phyloP scores from a whole-genome alignment of 108 stramenopile species.

The Cyclotella baltica region DNA sequence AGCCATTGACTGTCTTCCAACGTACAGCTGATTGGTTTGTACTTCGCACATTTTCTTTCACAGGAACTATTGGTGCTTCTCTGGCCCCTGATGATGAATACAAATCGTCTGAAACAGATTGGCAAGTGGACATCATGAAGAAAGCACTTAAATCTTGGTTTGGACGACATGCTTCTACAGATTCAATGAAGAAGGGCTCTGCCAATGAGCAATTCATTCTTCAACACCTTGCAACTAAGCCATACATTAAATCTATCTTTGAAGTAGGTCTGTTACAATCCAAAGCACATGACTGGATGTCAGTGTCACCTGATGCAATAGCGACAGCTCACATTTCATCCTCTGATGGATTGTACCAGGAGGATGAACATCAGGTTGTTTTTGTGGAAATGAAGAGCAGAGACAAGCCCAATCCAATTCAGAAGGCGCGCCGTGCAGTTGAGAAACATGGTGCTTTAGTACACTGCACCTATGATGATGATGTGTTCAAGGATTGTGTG shows the following conservation, averaged over 20 bases:
- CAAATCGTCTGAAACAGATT: background rate
- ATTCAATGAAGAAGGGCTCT: no score
- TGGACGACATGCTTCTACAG: background rate
- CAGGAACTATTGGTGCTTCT: constrained; percentile 12
- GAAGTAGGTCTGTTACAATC: constrained; percentile 12
- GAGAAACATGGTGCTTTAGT: background rate
- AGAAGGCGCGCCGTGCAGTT: background rate
- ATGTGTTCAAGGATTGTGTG: constrained; percentile 11
- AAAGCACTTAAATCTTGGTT: constrained; percentile 3
- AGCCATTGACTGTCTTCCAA: background rate
- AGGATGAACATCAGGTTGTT: background rate
- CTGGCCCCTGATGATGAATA: background rate
- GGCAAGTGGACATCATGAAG: background rate
- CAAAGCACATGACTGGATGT: no score
- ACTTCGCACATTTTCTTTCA: background rate
- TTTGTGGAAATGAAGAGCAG: constrained; percentile 22
- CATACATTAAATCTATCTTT: background rate
- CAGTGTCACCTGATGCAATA: constrained; percentile 17
- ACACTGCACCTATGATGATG: constrained; percentile 1
- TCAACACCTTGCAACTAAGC: background rate
- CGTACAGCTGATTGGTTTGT: constrained; percentile 13
- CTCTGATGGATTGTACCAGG: background rate
- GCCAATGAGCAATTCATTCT: background rate
- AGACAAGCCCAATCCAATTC: background rate
- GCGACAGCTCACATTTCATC: background rate